Evolutionary conservation across 139 green algal genomes (phyloP).

Genomic region (Cymbomonas tetramitiformis): DNA sequence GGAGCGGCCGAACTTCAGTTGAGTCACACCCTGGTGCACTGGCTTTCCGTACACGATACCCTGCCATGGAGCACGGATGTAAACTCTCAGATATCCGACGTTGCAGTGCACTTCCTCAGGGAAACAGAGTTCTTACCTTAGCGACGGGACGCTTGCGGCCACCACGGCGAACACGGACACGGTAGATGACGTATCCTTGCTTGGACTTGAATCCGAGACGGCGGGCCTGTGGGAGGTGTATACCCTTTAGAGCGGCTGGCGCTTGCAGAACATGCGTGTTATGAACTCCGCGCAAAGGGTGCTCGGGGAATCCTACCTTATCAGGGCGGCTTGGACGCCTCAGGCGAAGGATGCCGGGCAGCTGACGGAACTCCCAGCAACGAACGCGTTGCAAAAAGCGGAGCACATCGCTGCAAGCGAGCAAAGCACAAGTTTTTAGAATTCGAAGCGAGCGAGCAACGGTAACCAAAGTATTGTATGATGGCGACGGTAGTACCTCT

Average conservation of each 20-base stretch:
- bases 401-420: constrained; percentile 94
- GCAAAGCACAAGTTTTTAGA: too few species aligned
- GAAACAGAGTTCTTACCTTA: constrained; percentile 49
- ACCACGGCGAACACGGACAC: constrained; percentile 84
- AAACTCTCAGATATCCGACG: background rate
- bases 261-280: too few species aligned
- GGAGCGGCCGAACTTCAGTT: constrained; percentile 92
- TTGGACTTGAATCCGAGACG: constrained; percentile 85
- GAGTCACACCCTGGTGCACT: constrained; percentile 83
- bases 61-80: constrained; percentile 27
- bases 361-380: constrained; percentile 97
- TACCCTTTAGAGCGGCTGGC: too few species aligned
- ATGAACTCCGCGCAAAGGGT: too few species aligned
- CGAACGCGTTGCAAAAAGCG: constrained; percentile 94
- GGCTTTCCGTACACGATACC: constrained; percentile 96
- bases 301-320: too few species aligned
- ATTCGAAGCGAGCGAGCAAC: too few species aligned
- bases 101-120: background rate
- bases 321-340: constrained; percentile 75
- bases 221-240: too few species aligned
- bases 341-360: constrained; percentile 74
- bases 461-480: too few species aligned
- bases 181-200: constrained; percentile 85
- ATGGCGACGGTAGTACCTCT: too few species aligned
- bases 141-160: constrained; percentile 83